These are phyloP conservation scores for Rhizophagus clarus DNA, from an alignment of 192 early-diverging fungal genomes.

Conservation along the genomic window DNA sequence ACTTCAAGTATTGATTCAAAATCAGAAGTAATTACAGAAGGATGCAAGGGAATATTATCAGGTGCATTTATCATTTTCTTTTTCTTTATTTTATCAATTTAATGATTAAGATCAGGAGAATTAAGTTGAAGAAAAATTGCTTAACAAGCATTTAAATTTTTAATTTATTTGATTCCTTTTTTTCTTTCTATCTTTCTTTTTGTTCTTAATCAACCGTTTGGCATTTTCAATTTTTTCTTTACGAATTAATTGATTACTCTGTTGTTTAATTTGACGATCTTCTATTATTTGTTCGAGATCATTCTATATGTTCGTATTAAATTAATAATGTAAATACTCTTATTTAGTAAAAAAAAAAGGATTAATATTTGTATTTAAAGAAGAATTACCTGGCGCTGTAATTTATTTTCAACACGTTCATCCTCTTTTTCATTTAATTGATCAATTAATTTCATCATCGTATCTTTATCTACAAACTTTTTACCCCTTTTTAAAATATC, in stretches of 20 bases:
- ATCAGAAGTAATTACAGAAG: too few relatives aligned
- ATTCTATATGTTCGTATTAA: background rate
- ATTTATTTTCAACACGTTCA: background rate
- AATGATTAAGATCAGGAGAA: too few relatives aligned
- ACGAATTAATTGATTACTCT: background rate
- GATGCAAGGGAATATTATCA: too few relatives aligned
- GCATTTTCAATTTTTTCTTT: background rate
- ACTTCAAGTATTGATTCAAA: too few relatives aligned
- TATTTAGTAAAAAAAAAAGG: too few relatives aligned
- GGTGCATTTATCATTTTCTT: too few relatives aligned
- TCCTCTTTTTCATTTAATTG: background rate
- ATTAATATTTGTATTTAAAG: background rate
- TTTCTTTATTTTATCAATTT: too few relatives aligned
- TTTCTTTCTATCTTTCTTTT: too few relatives aligned
- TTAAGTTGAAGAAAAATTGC: too few relatives aligned
- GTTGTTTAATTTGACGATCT: background rate
- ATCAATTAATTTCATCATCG: background rate
- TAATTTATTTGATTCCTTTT: too few relatives aligned
- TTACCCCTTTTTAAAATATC: background rate
- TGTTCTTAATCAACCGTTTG: background rate
- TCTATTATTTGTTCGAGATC: background rate
- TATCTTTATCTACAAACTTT: background rate
- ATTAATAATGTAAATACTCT: background rate
- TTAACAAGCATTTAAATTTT: too few relatives aligned
- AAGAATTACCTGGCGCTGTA: background rate